These are phyloP conservation scores for Moringa oleifera DNA, from an alignment of 345 rosid species.

Conservation along the genomic window DNA sequence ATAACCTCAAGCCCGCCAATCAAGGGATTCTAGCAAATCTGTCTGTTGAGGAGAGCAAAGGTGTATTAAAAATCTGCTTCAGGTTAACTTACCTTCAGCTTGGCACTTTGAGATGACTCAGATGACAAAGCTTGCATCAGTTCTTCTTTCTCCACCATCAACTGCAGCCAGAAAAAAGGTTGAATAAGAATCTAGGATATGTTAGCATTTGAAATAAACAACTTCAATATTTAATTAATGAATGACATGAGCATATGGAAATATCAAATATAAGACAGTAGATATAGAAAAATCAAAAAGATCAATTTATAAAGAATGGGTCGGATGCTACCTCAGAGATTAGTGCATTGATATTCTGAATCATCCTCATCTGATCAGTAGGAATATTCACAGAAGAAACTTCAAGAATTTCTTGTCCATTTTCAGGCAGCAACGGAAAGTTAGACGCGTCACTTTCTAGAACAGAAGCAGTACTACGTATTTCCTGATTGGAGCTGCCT, in stretches of 20 bases:
- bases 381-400: slow-evolving; percentile 60
- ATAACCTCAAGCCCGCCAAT: neutral
- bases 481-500: slow-evolving; percentile 38
- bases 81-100: slow-evolving; percentile 54
- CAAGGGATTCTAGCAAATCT: neutral
- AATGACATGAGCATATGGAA: slow-evolving; percentile 4
- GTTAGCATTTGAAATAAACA: neutral
- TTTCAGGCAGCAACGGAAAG: slow-evolving; percentile 33
- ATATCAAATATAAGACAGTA: neutral
- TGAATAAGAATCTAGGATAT: too few relatives aligned
- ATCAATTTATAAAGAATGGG: slow-evolving; percentile 1
- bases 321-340: slow-evolving; percentile 62
- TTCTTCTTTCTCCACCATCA: slow-evolving; percentile 85
- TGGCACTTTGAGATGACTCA: slow-evolving; percentile 64
- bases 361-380: slow-evolving; percentile 69
- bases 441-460: slow-evolving; percentile 34
- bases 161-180: slow-evolving; percentile 39
- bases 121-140: slow-evolving; percentile 68
- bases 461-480: slow-evolving; percentile 23
- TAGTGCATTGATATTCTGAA: slow-evolving; percentile 61
- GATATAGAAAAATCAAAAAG: neutral
- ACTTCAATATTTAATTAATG: slow-evolving; percentile 2
- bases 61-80: neutral
- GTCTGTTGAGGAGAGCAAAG: neutral
- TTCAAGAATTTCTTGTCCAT: slow-evolving; percentile 40